phyloP scores from a whole-genome alignment of 257 asterid genomes.

The Scutellaria baicalensis region DNA sequence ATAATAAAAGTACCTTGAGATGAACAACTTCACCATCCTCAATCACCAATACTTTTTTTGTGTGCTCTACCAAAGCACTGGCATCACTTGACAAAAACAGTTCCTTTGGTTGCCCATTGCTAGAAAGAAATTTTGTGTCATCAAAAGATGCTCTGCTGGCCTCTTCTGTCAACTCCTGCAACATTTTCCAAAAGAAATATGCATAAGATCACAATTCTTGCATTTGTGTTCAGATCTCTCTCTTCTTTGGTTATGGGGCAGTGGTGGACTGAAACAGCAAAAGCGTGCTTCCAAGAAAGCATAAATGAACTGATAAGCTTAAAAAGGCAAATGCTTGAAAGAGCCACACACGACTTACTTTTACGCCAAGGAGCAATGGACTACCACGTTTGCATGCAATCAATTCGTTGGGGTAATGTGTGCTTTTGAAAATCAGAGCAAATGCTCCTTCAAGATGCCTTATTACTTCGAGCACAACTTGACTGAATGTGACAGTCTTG shows the following conservation, averaged over 20 bases:
- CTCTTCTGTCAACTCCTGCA: conserved; percentile 62
- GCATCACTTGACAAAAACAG: conserved; percentile 86
- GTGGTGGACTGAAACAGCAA: neutral
- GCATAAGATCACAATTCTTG: neutral
- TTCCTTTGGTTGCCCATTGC: conserved; percentile 68
- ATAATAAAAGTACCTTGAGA: conserved; percentile 44
- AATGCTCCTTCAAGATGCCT: conserved; percentile 98
- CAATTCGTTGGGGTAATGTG: conserved; percentile 88
- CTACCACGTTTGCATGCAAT: conserved; percentile 99
- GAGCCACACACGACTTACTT: conserved; percentile 48
- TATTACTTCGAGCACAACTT: conserved; percentile 97
- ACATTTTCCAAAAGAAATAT: neutral
- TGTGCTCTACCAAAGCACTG: conserved; percentile 91
- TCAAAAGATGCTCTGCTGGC: conserved; percentile 45
- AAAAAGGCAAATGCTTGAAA: neutral
- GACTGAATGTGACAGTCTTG: conserved; percentile 76
- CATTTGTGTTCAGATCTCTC: neutral
- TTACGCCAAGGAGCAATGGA: conserved; percentile 95
- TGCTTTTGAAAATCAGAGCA: conserved; percentile 93
- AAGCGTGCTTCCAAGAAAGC: neutral
- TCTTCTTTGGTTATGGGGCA: neutral
- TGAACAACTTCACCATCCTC: conserved; percentile 93
- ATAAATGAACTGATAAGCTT: neutral
- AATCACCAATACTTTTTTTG: conserved; percentile 76
- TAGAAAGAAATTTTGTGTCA: conserved; percentile 54